Evolutionary conservation across 176 grass and related monocot genomes (phyloP), one percentile per base, ranked within the genome.

Genomic region (Microstegium vimineum): DNA sequence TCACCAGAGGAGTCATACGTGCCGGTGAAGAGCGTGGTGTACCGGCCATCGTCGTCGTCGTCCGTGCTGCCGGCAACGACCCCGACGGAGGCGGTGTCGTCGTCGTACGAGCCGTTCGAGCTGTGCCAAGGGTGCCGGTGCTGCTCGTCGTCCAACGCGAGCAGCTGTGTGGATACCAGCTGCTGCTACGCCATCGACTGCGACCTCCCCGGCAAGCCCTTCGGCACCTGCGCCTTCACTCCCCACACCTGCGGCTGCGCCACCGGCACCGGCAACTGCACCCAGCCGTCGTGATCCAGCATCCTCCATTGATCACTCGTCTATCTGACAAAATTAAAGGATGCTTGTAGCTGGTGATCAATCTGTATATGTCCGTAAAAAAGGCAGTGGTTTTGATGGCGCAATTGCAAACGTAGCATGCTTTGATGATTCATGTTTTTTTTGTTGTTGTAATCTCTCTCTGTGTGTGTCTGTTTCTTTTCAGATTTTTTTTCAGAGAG

Each of bases 101-200:
- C 26, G n/a, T n/a, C n/a, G 47, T 84, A 84, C 64, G 45, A 94
- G 60, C 94, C 94, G 42, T 97, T 94, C 86, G 59, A 84, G 84
- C 20, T 94, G 51, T 97, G 94, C 87, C 67, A 79, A 10, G 91
- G 85, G 0, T 94, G 92, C 92, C 81, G 77, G n/a, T 98, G 88
- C 84, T 98, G 92, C 81, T 68, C 72, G 20, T 65, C 75, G 66
- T 77, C 87, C 40, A 61, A 92, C 76, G 1, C 74, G 47, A 89
- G 71, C 78, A 75, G 67, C 69, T 94, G 95, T 74, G 47, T 87
- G 57, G 71, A 83, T 16, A 87, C 90, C 0, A 61, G 60, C n/a
- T 98, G 95, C 80, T 98, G 95, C 90, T 94, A 92, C 82, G 62
- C 74, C 90, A 98, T 98, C 86, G 77, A 92, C 57, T 98, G 92